phyloP scores from a whole-genome alignment of 2,329 filamentous ascomycete species.

The Chrysoporthe puriensis region DNA sequence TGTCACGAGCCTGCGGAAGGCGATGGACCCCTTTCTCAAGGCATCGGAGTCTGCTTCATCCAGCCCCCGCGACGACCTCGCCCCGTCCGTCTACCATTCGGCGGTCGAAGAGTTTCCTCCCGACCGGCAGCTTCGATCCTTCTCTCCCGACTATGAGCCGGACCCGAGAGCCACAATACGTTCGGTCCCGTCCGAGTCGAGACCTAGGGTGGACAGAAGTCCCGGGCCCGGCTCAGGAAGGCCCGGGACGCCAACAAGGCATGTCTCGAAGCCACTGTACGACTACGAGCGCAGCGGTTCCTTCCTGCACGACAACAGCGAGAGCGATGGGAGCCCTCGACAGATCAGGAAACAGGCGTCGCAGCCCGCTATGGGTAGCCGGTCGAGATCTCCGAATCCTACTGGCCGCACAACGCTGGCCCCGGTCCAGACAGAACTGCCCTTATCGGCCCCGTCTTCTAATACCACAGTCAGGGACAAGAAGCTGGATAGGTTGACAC shows the following conservation, averaged over 20 bases:
- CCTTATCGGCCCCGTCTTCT: conserved; percentile 17
- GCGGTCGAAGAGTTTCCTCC: conserved; percentile 28
- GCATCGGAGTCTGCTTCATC: conserved; percentile 31
- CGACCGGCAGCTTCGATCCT: conserved; percentile 56
- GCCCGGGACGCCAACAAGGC: conserved; percentile 41
- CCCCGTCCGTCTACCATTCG: conserved; percentile 22
- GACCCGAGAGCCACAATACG: conserved; percentile 73
- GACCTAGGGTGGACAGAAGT: conserved; percentile 34
- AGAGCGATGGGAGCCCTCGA: conserved; percentile 47
- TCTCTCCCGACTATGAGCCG: conserved; percentile 77
- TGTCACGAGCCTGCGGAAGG: conserved; percentile 79
- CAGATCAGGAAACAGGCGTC: conserved; percentile 23
- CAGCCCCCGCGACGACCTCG: conserved; percentile 32
- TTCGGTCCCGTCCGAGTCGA: conserved; percentile 56
- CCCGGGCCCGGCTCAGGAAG: conserved; percentile 28
- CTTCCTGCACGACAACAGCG: conserved; percentile 57
- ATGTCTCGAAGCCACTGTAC: conserved; percentile 39
- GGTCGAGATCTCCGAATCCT: conserved; percentile 8
- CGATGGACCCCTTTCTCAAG: conserved; percentile 82
- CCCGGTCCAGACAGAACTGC: conserved; percentile 20
- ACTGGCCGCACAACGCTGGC: conserved; percentile 12
- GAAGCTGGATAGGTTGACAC: conserved; percentile 27
- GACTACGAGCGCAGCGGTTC: conserved; percentile 47
- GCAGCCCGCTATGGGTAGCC: neutral
- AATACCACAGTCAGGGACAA: conserved; percentile 22